phyloP scores from a whole-genome alignment of 2,329 filamentous ascomycete genomes.

The Calonectria hongkongensis region DNA sequence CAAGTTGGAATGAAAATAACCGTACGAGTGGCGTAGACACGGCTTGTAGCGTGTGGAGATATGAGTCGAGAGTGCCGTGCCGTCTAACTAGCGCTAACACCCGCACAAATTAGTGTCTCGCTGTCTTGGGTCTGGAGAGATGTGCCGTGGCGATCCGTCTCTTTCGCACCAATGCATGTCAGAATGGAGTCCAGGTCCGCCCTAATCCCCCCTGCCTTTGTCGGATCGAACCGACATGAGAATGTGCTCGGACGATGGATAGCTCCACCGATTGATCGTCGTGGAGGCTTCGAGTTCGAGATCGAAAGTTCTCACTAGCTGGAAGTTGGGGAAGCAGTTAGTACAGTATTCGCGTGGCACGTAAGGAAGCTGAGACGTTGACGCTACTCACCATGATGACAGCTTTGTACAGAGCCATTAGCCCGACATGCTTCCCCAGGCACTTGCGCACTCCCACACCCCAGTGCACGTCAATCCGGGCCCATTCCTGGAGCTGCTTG shows the following conservation, averaged over 20 bases:
- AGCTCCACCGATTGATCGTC: slow-evolving; percentile 6
- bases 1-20: no score
- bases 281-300: neutral
- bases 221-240: neutral
- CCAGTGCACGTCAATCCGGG: neutral
- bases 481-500: slow-evolving; percentile 3
- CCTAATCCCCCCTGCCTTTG: neutral
- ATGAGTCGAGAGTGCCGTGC: no score
- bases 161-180: no score
- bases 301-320: neutral
- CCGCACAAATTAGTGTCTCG: no score
- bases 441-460: neutral
- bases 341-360: neutral
- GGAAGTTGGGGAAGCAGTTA: neutral
- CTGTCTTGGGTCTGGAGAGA: no score
- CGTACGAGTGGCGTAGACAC: no score
- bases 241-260: neutral
- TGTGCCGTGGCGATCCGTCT: no score
- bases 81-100: no score
- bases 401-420: slow-evolving; percentile 6
- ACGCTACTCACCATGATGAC: neutral
- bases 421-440: neutral
- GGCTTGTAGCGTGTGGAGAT: no score
- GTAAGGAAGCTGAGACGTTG: no score
- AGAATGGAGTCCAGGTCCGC: no score